phyloP scores from a whole-genome alignment of 106 monocot species.

The Dendrobium catenatum region DNA sequence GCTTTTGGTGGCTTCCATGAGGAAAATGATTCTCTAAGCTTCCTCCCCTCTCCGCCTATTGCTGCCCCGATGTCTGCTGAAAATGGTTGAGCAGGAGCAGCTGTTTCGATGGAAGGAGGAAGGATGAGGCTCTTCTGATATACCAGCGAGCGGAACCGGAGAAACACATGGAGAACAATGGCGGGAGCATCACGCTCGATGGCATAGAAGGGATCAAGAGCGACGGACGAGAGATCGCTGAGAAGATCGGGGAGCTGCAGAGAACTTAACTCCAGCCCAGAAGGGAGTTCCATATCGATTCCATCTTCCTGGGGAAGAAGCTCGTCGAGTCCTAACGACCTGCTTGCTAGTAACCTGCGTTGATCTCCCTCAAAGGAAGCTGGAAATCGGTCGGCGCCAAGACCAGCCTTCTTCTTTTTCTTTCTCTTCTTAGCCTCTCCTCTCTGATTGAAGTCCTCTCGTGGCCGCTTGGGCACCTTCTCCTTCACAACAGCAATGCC shows the following conservation, averaged over 20 bases:
- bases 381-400: neutral
- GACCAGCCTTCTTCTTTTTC: neutral
- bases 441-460: neutral
- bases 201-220: slow-evolving; percentile 49
- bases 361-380: slow-evolving; percentile 1
- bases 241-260: slow-evolving; percentile 18
- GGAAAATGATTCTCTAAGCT: neutral
- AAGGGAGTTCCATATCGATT: slow-evolving; percentile 2
- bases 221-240: slow-evolving; percentile 30
- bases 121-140: slow-evolving; percentile 32
- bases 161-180: slow-evolving; percentile 22
- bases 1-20: neutral
- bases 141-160: slow-evolving; percentile 41
- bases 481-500: neutral
- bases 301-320: slow-evolving; percentile 1
- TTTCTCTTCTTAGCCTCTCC: slow-evolving; percentile 6
- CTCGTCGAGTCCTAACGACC: neutral
- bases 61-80: neutral
- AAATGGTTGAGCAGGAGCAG: neutral
- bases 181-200: slow-evolving; percentile 19
- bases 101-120: neutral
- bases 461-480: slow-evolving; percentile 6
- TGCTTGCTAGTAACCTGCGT: neutral
- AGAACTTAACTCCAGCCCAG: slow-evolving; percentile 15
- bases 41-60: slow-evolving; percentile 3